Base-by-base conservation (phyloP, 2,329 filamentous ascomycete species). In the Colletotrichum lini region DNA sequence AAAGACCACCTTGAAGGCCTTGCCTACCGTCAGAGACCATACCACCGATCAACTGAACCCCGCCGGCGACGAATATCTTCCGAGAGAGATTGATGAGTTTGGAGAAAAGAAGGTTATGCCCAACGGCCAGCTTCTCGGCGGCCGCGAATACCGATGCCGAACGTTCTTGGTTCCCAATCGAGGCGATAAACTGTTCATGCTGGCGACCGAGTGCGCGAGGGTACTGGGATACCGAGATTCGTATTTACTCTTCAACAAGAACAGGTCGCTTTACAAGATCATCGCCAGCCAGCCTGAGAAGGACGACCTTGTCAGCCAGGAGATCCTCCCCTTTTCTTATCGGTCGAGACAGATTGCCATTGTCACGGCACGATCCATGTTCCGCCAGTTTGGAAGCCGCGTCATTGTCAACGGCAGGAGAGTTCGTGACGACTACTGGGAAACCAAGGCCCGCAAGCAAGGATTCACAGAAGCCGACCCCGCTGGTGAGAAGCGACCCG, bases 191-290 rank as follows among this genome's bases (percentile, higher is more conserved):
- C 89, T 98, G 7, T 99, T 98, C 84, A 99, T 99, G 96, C 90
- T 99, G 63, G 96, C 96, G 45, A 99, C 96, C 18, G 96, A 99
- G 83, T 98, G 96, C 80, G 96, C 96, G 30, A 91, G 96, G 75
- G 95, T 98, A 4, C 86, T 98, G 26, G 94, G 95, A 57, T 99
- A 99, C 80, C 90, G 96, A 72, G 96, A 99, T 81, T 98, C 95
- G n/a, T 99, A 99, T 80, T 87, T 99, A 45, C 86, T 99, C 18
- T 99, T 99, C 86, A 98, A 98, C 88, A 98, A 98, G 85, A 98
- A 99, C 81, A 89, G 96, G 75, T 98, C 96, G 2, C 86, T 99
- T 10, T 97, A 90, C 87, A 99, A 99, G 84, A 99, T 99, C 79
- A 99, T 99, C 77, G 96, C 96, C 68, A 97, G 93, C 73, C 96